These are phyloP conservation scores for Colletotrichum paranaense DNA, from an alignment of 2,329 filamentous ascomycete genomes.

Conservation along the genomic window DNA sequence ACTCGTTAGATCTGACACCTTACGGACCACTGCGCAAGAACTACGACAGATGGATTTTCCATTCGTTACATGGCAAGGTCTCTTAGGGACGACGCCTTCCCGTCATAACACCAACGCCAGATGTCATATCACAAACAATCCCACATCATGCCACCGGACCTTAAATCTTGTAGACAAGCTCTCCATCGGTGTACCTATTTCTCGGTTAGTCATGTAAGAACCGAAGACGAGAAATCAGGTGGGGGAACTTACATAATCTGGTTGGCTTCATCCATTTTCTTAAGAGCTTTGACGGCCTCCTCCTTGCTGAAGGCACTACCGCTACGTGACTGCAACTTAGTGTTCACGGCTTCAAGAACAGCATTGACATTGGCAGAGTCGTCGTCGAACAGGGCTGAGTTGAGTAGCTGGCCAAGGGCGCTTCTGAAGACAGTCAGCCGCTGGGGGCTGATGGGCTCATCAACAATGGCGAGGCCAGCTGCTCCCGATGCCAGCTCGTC, in stretches of 20 bases:
- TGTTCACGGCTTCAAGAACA: conserved; percentile 84
- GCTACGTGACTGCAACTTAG: conserved; percentile 64
- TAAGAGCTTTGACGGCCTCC: conserved; percentile 83
- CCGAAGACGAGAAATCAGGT: background rate
- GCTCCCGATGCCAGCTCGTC: conserved; percentile 56
- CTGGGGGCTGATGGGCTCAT: conserved; percentile 65
- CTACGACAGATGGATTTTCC: background rate
- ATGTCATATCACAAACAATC: background rate
- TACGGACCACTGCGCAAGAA: background rate
- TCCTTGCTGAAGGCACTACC: conserved; percentile 73
- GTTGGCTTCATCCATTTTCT: conserved; percentile 83
- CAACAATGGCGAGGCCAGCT: conserved; percentile 54
- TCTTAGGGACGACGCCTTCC: background rate
- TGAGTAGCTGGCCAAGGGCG: conserved; percentile 85
- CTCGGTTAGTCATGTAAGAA: conserved; percentile 1
- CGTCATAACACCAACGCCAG: conserved; percentile 12
- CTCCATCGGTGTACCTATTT: conserved; percentile 68
- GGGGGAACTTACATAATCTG: conserved; percentile 84
- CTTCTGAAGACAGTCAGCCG: conserved; percentile 82
- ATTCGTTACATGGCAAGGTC: background rate
- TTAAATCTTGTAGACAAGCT: conserved; percentile 78
- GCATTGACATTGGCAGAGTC: conserved; percentile 82
- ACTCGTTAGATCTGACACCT: background rate
- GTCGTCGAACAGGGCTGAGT: conserved; percentile 85
- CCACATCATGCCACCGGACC: background rate